Evolutionary conservation across 495 filamentous ascomycete species (phyloP).

Genomic region (Rostrohypoxylon terebratum): DNA sequence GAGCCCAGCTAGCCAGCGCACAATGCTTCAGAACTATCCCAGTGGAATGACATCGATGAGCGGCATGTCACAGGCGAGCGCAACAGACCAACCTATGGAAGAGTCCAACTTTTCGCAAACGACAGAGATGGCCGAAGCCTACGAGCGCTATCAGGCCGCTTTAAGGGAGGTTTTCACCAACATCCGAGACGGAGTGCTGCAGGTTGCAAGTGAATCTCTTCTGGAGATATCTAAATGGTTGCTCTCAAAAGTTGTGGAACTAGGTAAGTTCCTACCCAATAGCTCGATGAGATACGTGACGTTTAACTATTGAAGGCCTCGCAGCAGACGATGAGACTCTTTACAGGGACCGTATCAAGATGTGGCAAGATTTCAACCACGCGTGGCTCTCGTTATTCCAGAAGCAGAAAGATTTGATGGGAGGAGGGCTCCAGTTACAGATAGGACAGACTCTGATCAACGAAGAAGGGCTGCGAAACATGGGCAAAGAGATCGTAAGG

Average conservation of each 20-base stretch:
- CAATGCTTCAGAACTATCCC: slow-evolving; percentile 60
- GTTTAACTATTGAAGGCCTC: slow-evolving; percentile 52
- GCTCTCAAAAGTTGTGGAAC: slow-evolving; percentile 78
- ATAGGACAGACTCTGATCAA: slow-evolving; percentile 74
- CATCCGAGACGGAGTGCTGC: slow-evolving; percentile 76
- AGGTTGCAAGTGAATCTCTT: slow-evolving; percentile 77
- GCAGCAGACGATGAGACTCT: slow-evolving; percentile 76
- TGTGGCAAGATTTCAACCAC: slow-evolving; percentile 96
- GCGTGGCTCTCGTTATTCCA: slow-evolving; percentile 92
- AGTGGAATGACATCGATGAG: slow-evolving; percentile 57
- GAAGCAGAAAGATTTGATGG: slow-evolving; percentile 83
- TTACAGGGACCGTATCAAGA: slow-evolving; percentile 75
- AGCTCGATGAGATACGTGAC: slow-evolving; percentile 34
- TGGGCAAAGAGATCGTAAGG: slow-evolving; percentile 83
- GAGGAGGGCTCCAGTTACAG: slow-evolving; percentile 68
- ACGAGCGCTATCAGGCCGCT: slow-evolving; percentile 76
- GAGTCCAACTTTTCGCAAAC: slow-evolving; percentile 41
- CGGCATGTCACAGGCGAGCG: slow-evolving; percentile 55
- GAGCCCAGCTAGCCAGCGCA: slow-evolving; percentile 49
- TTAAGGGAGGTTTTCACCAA: slow-evolving; percentile 81
- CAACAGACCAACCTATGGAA: slow-evolving; percentile 48
- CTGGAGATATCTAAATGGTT: slow-evolving; percentile 88
- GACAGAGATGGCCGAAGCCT: slow-evolving; percentile 71
- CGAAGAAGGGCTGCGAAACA: slow-evolving; percentile 75
- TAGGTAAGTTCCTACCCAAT: slow-evolving; percentile 72